Evolutionary conservation across 208 protist genomes (phyloP), one percentile per base, ranked within the genome.

Genomic region (Acanthamoeba triangularis): DNA sequence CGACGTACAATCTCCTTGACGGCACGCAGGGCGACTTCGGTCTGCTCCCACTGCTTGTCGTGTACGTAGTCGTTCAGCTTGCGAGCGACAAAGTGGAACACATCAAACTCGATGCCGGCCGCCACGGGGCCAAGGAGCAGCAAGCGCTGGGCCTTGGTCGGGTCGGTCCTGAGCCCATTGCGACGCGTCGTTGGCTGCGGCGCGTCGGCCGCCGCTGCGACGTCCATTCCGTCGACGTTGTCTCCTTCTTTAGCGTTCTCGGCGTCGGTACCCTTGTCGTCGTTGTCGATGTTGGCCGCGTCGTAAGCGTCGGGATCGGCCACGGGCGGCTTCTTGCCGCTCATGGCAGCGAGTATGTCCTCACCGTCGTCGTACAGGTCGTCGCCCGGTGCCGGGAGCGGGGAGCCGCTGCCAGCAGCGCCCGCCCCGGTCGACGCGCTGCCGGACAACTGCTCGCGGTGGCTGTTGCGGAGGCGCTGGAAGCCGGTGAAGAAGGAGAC

Each of bases 401-500:
- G 28, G 25, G 33, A n/a, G 16, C 23, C 56, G 5, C n/a, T n/a
- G n/a, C 35, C 41, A 84, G 74, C 13, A 14, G 76, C 76, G 18
- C 41, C 47, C 14, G 47, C 47, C 0, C 47, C 76, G 20, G 76
- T 47, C 10, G 72, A 49, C 20, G 69, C 33, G 52, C 3, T 28
- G 41, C 8, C 25, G 16, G 23, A 54, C 76, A 37, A 41, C 11
- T 54, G 41, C 14, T 74, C 76, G 18, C 76, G 76, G 23, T 84
- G 33, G 41, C 11, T 52, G 76, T 84, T 84, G 76, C 47, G 25
- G 20, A 94, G 37, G 63, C 90, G 90, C 33, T 94, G 90, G 47
- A 65, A 94, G 67, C 90, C 90, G 44, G 33, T 63, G 82, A 94
- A 94, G 37, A 94, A 94, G 61, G 35, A 49, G 28, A 94, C 52